A percentile compares a stretch with the other conserved stretches of the same genome.
These are phyloP conservation scores for Periconia digitata DNA, from an alignment of 2,329 filamentous ascomycete species.

Conservation along the genomic window DNA sequence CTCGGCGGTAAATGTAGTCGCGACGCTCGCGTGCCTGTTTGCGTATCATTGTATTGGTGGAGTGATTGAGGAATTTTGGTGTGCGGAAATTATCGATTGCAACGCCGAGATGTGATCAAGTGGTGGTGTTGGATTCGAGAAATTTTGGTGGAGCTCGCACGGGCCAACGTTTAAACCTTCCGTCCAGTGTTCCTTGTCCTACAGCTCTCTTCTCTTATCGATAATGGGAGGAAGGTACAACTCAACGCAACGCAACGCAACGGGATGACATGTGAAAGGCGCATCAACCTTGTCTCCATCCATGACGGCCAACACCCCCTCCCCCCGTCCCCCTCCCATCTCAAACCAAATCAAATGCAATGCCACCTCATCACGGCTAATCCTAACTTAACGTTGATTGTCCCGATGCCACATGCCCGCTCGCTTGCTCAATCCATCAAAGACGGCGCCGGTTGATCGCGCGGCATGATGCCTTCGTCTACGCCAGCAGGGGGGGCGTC, in stretches of 20 bases:
- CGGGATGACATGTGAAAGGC: background rate
- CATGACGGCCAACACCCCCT: too few species aligned
- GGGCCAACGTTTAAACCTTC: background rate
- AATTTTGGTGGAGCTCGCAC: background rate
- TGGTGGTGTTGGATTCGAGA: background rate
- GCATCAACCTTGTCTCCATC: background rate
- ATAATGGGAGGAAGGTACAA: background rate
- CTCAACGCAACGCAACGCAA: background rate
- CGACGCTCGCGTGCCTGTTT: slow-evolving; percentile 73
- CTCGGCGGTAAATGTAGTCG: slow-evolving; percentile 81
- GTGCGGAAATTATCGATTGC: too few species aligned
- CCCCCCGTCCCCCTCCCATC: background rate
- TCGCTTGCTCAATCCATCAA: background rate
- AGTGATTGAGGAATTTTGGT: background rate
- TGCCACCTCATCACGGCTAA: background rate
- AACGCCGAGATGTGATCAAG: too few species aligned
- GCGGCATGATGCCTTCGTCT: background rate
- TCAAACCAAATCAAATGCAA: too few species aligned
- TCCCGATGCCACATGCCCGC: background rate
- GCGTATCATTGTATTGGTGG: slow-evolving; percentile 16
- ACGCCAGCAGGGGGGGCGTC: background rate
- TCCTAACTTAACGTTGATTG: too few species aligned
- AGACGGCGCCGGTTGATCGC: background rate
- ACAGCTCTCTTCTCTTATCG: background rate
- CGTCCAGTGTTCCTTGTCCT: too few species aligned